These are phyloP conservation scores for Pyracantha coccinea DNA, from an alignment of 331 rosid species.

Conservation along the genomic window DNA sequence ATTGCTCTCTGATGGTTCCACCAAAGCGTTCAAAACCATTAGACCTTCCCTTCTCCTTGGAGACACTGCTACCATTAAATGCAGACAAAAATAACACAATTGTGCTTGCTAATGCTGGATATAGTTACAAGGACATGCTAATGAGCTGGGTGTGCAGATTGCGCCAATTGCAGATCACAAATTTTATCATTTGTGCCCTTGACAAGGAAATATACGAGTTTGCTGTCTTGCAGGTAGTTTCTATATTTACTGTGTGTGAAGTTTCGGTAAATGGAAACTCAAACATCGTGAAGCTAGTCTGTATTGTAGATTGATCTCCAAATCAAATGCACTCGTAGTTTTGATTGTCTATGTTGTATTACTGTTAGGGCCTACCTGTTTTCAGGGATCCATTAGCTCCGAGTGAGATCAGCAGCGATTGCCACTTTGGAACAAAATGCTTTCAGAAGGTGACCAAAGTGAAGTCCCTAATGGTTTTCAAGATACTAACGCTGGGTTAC, in stretches of 20 bases:
- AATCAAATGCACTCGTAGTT: background rate
- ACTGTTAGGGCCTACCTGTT: constrained; percentile 76
- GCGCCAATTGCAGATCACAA: constrained; percentile 42
- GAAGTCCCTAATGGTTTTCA: constrained; percentile 77
- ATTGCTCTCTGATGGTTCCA: constrained; percentile 37
- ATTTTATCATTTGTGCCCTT: constrained; percentile 66
- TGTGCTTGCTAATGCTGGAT: constrained; percentile 73
- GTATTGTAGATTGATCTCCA: background rate
- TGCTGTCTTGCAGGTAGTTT: constrained; percentile 67
- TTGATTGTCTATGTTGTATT: background rate
- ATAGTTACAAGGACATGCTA: constrained; percentile 92
- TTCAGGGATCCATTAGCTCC: constrained; percentile 71
- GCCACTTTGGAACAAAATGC: constrained; percentile 93
- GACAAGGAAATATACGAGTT: constrained; percentile 72
- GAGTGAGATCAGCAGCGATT: constrained; percentile 56
- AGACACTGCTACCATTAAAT: constrained; percentile 52
- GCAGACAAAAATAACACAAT: constrained; percentile 65
- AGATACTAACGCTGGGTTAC: constrained; percentile 76
- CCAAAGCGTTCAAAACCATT: constrained; percentile 24
- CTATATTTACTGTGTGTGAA: background rate
- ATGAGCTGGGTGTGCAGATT: constrained; percentile 98
- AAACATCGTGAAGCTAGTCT: background rate
- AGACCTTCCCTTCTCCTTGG: constrained; percentile 69
- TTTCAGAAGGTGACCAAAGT: constrained; percentile 97
- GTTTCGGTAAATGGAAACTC: background rate